Conservation (phyloP, 2,329 filamentous ascomycete genomes). For the Calonectria hongkongensis region DNA sequence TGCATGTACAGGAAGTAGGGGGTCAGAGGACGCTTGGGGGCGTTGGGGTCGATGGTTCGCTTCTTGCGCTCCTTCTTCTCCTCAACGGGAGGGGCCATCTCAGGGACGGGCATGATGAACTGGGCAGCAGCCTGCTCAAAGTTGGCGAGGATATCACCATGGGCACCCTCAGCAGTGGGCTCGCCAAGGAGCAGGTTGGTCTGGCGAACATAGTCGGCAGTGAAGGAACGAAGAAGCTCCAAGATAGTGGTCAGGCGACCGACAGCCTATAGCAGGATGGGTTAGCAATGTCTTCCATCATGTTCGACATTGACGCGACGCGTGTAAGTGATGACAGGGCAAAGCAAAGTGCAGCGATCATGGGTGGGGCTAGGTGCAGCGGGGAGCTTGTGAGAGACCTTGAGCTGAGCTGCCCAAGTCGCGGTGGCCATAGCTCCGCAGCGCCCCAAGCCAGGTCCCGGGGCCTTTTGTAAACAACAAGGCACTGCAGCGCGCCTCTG, state of each 20-base stretch:
- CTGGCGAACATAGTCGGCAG: slow-evolving; percentile 90
- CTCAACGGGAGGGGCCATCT: slow-evolving; percentile 69
- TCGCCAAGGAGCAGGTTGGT: slow-evolving; percentile 87
- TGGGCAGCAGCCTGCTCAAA: slow-evolving; percentile 71
- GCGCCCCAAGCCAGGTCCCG: slow-evolving; percentile 25
- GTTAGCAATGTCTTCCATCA: slow-evolving; percentile 59
- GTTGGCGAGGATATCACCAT: slow-evolving; percentile 68
- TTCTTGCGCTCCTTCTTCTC: slow-evolving; percentile 94
- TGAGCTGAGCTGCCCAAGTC: slow-evolving; percentile 33
- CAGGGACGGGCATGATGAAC: slow-evolving; percentile 64
- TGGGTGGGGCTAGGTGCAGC: slow-evolving; percentile 23
- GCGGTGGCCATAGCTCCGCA: slow-evolving; percentile 50
- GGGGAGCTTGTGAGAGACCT: slow-evolving; percentile 42
- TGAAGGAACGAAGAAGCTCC: slow-evolving; percentile 85
- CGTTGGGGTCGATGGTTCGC: slow-evolving; percentile 90
- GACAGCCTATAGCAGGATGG: slow-evolving; percentile 60
- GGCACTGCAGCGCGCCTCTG: slow-evolving; percentile 41
- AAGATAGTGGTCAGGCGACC: slow-evolving; percentile 84
- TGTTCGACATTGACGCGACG: slow-evolving; percentile 11
- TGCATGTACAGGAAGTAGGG: slow-evolving; percentile 98
- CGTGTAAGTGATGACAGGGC: slow-evolving; percentile 26
- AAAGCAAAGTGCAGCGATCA: neutral
- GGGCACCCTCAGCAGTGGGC: slow-evolving; percentile 70
- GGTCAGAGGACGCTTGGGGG: slow-evolving; percentile 93
- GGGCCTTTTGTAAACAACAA: slow-evolving; percentile 44